phyloP scores from a whole-genome alignment of 2,329 filamentous ascomycete species.

The Endothia cerciana region DNA sequence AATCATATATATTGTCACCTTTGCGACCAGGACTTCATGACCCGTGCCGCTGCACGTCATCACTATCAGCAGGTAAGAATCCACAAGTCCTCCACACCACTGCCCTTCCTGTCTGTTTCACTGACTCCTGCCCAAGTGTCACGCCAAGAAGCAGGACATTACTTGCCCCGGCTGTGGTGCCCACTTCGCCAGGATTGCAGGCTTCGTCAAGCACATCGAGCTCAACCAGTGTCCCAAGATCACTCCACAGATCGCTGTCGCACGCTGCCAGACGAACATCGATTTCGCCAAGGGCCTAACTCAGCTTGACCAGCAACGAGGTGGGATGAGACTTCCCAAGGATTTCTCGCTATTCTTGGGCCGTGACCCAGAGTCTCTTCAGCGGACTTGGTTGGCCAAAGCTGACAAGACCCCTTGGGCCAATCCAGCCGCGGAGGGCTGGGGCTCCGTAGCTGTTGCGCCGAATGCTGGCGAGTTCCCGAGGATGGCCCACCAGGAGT shows the following conservation, averaged over 20 bases:
- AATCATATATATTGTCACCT: constrained; percentile 44
- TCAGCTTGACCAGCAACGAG: constrained; percentile 20
- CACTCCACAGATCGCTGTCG: constrained; percentile 11
- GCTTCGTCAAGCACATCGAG: constrained; percentile 53
- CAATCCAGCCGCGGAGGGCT: background rate
- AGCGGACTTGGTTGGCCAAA: background rate
- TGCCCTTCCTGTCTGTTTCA: background rate
- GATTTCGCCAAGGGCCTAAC: constrained; percentile 41
- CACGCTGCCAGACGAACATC: constrained; percentile 37
- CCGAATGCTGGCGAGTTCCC: background rate
- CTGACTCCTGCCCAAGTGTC: constrained; percentile 37
- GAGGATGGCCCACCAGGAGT: constrained; percentile 21
- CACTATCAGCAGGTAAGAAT: constrained; percentile 43
- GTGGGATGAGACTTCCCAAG: background rate
- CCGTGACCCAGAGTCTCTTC: background rate
- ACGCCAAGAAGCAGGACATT: constrained; percentile 46
- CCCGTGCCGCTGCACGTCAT: constrained; percentile 35
- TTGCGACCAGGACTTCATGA: constrained; percentile 44
- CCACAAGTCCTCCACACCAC: background rate
- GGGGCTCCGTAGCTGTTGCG: background rate
- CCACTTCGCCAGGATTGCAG: constrained; percentile 42
- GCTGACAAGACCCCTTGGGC: constrained; percentile 25
- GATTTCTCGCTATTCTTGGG: constrained; percentile 21
- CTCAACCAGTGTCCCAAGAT: constrained; percentile 44
- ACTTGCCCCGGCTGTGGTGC: constrained; percentile 51